A percentile compares a stretch with the other conserved stretches of the same genome.
phyloP scores from a whole-genome alignment of 1,284 basidiomycete species.

The Boletus mariae region DNA sequence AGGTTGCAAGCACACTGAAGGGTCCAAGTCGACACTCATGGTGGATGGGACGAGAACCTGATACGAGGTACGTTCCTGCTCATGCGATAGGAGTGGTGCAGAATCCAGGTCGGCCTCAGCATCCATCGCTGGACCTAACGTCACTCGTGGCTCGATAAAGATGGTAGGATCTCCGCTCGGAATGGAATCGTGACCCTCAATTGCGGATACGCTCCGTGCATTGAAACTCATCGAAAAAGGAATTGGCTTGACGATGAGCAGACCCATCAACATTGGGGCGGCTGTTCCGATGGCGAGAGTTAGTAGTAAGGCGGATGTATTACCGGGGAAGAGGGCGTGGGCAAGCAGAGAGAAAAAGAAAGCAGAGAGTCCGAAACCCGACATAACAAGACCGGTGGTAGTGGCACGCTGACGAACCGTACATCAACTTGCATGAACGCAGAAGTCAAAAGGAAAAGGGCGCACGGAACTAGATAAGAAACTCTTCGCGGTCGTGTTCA shows the following conservation, averaged over 20 bases:
- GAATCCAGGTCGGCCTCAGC: constrained; percentile 9
- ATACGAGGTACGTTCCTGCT: constrained; percentile 6
- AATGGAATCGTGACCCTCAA: constrained; percentile 14
- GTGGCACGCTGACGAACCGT: constrained; percentile 55
- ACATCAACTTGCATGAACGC: background rate
- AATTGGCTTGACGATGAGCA: constrained; percentile 59
- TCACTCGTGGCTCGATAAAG: constrained; percentile 29
- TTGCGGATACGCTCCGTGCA: background rate
- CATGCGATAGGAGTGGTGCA: constrained; percentile 22
- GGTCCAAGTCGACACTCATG: constrained; percentile 10
- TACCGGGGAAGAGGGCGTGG: constrained; percentile 62
- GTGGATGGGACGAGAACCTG: constrained; percentile 9
- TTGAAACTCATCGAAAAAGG: constrained; percentile 32
- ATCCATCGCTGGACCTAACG: constrained; percentile 25
- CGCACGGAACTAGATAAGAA: constrained; percentile 53
- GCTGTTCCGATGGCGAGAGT: constrained; percentile 71
- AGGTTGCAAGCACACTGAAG: background rate
- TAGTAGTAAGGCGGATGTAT: constrained; percentile 66
- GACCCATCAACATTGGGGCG: constrained; percentile 64
- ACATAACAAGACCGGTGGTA: constrained; percentile 70
- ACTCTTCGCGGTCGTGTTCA: constrained; percentile 66
- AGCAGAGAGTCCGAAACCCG: constrained; percentile 82
- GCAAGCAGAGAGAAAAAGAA: constrained; percentile 75
- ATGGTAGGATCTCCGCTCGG: constrained; percentile 11
- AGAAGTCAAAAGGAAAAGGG: constrained; percentile 3